These are phyloP conservation scores for Pseudogymnoascus sp. DNA, from an alignment of 2,329 filamentous ascomycete species.

Conservation along the genomic window DNA sequence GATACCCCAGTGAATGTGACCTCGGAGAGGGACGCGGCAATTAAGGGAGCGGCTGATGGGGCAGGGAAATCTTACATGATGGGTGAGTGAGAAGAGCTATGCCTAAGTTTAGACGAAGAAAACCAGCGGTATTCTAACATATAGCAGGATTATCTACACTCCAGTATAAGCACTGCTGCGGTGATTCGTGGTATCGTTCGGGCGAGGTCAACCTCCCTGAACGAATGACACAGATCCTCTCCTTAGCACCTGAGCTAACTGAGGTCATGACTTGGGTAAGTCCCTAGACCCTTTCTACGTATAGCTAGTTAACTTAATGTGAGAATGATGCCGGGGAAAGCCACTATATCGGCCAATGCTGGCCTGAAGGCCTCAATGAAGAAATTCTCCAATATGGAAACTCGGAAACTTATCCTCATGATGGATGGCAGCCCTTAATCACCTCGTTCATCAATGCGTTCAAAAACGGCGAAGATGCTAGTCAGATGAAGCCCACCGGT, in stretches of 20 bases:
- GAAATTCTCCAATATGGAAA: constrained; percentile 27
- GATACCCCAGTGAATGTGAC: constrained; percentile 23
- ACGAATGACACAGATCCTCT: constrained; percentile 31
- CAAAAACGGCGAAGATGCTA: constrained; percentile 17
- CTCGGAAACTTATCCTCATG: constrained; percentile 18
- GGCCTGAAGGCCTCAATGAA: constrained; percentile 22
- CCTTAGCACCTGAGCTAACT: constrained; percentile 19
- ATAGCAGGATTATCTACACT: constrained; percentile 11
- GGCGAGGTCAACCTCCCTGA: constrained; percentile 29
- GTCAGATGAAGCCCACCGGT: constrained; percentile 10
- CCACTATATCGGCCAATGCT: constrained; percentile 31
- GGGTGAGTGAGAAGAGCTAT: constrained; percentile 14
- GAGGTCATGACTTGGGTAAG: background rate
- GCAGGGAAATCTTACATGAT: constrained; percentile 30
- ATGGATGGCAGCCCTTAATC: constrained; percentile 30
- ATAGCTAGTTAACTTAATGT: constrained; percentile 30
- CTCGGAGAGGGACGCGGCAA: constrained; percentile 21
- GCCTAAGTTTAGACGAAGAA: background rate
- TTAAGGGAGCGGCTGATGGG: constrained; percentile 17
- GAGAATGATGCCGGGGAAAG: constrained; percentile 30
- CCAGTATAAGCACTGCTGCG: constrained; percentile 18
- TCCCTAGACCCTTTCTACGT: constrained; percentile 10
- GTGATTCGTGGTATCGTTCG: constrained; percentile 22
- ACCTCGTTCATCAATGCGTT: constrained; percentile 30
- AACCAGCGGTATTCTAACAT: background rate